Evolutionary conservation across 2,329 filamentous ascomycete genomes (phyloP), one percentile per base, ranked within the genome.

Genomic region (Myriosclerotinia curreyana): DNA sequence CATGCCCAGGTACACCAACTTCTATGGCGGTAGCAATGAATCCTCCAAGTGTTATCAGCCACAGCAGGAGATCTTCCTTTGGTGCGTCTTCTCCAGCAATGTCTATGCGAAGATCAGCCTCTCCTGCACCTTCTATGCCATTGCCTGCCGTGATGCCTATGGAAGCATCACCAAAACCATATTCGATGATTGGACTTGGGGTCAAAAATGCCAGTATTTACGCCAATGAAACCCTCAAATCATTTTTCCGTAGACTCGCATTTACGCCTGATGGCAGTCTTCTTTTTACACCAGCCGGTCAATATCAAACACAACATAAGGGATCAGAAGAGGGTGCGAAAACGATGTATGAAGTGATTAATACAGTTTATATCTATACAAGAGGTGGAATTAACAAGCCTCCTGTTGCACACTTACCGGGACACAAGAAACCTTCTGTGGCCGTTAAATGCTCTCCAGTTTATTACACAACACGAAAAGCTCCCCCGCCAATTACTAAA

Each of bases 331-430:
- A 92, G 67, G 78, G 81, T n/a, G 74, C 81, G 2, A 96, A 93
- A 75, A 83, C 86, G 0, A 83, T 83, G 0, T 94, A 95, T 70
- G 94, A 99, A 69, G 84, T 97, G 60, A 92, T 90, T 71, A 99
- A 99, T 74, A 99, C 95, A 0, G 96, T 99, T 28, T 99, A 99
- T 77, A 95, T 99, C 62, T 99, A 99, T 76, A 97, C 94, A 0
- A 84, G 95, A 71, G 95, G 93, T 38, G 95, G 95, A 31, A 92
- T 99, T 73, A 98, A 97, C 78, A 97, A 96, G 75, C 92, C 95
- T 1, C 95, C 95, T 2, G 90, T 98, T 64, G 92, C 94, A 8
- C 95, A 98, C 77, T 82, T 99, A 8, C 95, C 95, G 0, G 95
- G 95, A 1, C 94, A 98, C 77, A 99, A 97, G 81, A 99, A 99